Conservation (phyloP, 768 basidiomycete genomes). For the Tulasnella calospora region DNA sequence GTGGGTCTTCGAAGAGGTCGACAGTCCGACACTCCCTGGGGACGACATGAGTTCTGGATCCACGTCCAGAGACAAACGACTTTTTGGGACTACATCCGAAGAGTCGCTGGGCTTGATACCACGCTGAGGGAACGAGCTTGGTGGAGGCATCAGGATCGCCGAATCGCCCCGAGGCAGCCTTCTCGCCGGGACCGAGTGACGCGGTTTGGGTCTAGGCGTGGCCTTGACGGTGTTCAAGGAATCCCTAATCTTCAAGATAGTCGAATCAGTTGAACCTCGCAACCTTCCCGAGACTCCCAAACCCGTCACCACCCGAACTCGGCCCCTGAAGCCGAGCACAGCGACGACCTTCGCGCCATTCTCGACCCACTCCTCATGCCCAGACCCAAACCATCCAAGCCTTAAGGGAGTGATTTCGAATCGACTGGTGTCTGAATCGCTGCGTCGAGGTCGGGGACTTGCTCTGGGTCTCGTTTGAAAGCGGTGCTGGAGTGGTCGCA, state of each 20-base stretch:
- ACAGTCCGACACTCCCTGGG: background rate
- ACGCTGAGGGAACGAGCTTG: background rate
- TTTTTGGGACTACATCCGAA: background rate
- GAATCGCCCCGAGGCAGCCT: background rate
- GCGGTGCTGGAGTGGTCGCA: background rate
- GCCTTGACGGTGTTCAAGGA: background rate
- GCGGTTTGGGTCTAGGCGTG: background rate
- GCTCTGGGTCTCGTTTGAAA: background rate
- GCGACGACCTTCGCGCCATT: background rate
- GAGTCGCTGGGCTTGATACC: background rate
- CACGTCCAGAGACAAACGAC: background rate
- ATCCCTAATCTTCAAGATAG: background rate
- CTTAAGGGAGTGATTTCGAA: background rate
- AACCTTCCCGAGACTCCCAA: background rate
- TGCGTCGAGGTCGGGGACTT: background rate
- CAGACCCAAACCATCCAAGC: background rate
- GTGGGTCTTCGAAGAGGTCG: background rate
- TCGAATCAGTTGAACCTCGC: background rate
- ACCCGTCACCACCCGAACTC: background rate
- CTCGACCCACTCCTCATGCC: constrained; percentile 1
- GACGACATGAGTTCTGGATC: background rate
- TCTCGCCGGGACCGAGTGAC: background rate
- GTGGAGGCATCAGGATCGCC: background rate
- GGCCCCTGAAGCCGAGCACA: background rate
- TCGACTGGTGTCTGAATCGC: background rate